phyloP scores from a whole-genome alignment of 2,329 filamentous ascomycete genomes.

The Epichloe sp. region DNA sequence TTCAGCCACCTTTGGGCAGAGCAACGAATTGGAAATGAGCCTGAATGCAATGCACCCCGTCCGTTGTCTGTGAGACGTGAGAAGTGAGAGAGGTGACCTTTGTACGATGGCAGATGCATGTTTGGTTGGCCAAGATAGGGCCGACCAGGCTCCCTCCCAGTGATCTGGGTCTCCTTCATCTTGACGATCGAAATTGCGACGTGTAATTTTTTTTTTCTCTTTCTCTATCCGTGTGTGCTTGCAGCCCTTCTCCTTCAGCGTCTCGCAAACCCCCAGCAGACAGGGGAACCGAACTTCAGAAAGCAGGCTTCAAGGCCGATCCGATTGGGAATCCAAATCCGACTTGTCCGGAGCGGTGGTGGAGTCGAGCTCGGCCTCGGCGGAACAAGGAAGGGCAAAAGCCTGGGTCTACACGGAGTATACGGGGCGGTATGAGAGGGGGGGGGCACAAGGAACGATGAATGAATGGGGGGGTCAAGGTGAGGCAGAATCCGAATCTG shows the following conservation, averaged over 20 bases:
- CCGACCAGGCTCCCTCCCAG: conserved; percentile 1
- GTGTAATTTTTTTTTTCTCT: background rate
- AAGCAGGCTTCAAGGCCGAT: background rate
- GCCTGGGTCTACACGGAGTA: no score
- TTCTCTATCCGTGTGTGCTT: background rate
- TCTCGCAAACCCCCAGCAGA: background rate
- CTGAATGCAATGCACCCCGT: background rate
- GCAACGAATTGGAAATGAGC: background rate
- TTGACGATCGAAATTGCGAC: conserved; percentile 4
- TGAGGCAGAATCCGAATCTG: background rate
- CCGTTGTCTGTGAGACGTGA: background rate
- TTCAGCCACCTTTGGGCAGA: background rate
- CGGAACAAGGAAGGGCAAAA: no score
- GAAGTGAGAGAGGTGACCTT: background rate
- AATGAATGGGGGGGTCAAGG: background rate
- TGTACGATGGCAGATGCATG: background rate
- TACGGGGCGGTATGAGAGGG: background rate
- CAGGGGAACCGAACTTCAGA: background rate
- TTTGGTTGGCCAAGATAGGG: conserved; percentile 1
- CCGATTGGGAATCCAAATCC: background rate
- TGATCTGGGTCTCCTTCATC: conserved; percentile 3
- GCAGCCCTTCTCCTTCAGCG: background rate
- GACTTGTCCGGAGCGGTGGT: background rate
- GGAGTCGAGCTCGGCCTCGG: background rate
- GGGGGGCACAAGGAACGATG: background rate